Percentiles rank a stretch among this genome's conserved stretches.
Conservation (phyloP, 345 rosid genomes). For the Corchorus capsularis region DNA sequence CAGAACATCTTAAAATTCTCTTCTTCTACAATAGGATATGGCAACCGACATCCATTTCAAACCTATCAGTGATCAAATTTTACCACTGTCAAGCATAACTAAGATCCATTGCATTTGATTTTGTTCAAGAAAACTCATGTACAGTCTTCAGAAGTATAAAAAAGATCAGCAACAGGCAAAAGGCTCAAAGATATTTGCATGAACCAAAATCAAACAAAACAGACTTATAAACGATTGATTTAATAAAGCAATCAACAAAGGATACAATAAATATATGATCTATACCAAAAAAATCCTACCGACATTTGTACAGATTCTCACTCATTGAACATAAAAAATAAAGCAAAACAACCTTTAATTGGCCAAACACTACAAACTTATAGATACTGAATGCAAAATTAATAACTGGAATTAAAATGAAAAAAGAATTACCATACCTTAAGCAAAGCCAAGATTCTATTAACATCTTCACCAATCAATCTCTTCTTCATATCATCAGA, state of each 20-base stretch:
- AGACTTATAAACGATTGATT: neutral
- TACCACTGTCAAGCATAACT: neutral
- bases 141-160: neutral
- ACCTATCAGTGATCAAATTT: neutral
- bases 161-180: neutral
- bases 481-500: slow-evolving; percentile 71
- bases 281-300: neutral
- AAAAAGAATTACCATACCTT: slow-evolving; percentile 50
- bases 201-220: neutral
- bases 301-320: neutral
- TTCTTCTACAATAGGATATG: neutral
- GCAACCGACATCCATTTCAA: slow-evolving; percentile 12
- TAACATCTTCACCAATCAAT: slow-evolving; percentile 69
- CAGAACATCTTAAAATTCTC: neutral
- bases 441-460: slow-evolving; percentile 76
- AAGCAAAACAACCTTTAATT: too few species aligned
- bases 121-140: neutral
- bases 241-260: neutral
- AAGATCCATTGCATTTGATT: neutral
- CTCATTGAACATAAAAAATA: neutral
- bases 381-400: neutral
- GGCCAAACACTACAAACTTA: neutral
- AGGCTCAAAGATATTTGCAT: neutral
- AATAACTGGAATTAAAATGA: neutral
- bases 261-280: neutral